These are phyloP conservation scores for Stygiomarasmius scandens DNA, from an alignment of 1,284 basidiomycete genomes.

Conservation along the genomic window DNA sequence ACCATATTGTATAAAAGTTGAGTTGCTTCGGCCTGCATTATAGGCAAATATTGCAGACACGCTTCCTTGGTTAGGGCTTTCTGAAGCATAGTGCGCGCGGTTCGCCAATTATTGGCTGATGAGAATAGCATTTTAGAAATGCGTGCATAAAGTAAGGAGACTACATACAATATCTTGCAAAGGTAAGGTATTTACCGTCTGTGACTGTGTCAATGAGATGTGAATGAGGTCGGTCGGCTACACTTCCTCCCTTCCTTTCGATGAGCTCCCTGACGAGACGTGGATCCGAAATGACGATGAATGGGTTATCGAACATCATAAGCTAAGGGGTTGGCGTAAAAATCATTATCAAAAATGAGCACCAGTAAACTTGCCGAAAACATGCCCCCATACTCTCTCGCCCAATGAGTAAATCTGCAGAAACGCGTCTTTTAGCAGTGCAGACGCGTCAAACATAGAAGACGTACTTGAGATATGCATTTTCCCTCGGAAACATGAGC, in stretches of 20 bases:
- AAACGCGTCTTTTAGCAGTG: not conserved
- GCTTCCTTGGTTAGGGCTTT: conserved; percentile 24
- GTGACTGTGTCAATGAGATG: conserved; percentile 16
- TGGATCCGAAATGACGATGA: conserved; percentile 16
- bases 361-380: conserved; percentile 11
- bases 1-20: conserved; percentile 36
- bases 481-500: conserved; percentile 13
- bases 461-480: conserved; percentile 12
- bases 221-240: conserved; percentile 15
- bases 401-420: conserved; percentile 17
- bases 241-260: conserved; percentile 15
- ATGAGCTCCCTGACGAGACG: conserved; percentile 19
- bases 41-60: conserved; percentile 21
- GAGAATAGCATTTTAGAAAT: not conserved
- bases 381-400: conserved; percentile 18
- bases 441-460: not conserved
- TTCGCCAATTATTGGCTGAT: conserved; percentile 29
- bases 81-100: conserved; percentile 22
- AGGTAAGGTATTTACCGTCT: conserved; percentile 15
- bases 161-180: conserved; percentile 15
- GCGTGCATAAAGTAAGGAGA: not conserved
- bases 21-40: conserved; percentile 31
- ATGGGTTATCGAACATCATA: conserved; percentile 15
- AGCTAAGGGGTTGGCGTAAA: conserved; percentile 7
- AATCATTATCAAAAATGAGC: not conserved